Evolutionary conservation across 2,329 filamentous ascomycete species (phyloP).

Genomic region (Fusarium ramigenum): DNA sequence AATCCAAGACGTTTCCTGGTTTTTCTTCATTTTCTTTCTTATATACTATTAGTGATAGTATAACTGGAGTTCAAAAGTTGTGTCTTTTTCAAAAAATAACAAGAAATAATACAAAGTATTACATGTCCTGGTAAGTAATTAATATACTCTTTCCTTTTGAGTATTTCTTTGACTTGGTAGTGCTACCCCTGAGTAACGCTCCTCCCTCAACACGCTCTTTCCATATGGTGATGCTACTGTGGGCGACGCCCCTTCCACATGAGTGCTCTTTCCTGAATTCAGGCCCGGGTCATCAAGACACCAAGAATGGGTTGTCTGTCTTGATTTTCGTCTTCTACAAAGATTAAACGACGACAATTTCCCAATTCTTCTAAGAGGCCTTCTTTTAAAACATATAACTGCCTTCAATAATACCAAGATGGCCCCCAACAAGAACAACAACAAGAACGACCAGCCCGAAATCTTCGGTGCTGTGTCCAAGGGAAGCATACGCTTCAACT

Average conservation of each 20-base stretch:
- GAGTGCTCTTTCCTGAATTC: neutral
- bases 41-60: too few species aligned
- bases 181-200: too few species aligned
- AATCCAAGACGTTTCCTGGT: too few species aligned
- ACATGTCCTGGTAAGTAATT: too few species aligned
- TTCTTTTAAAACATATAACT: neutral
- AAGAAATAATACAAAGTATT: too few species aligned
- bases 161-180: too few species aligned
- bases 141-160: too few species aligned
- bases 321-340: neutral
- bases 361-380: neutral
- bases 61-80: too few species aligned
- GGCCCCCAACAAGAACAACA: neutral
- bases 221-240: too few species aligned
- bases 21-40: too few species aligned
- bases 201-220: too few species aligned
- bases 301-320: neutral
- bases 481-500: neutral
- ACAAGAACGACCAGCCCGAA: neutral
- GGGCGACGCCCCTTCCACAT: neutral
- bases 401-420: neutral
- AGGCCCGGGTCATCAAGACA: neutral
- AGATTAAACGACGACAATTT: neutral
- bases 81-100: too few species aligned
- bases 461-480: neutral